phyloP scores from a whole-genome alignment of 768 basidiomycete species.

The Pholiota microspora region DNA sequence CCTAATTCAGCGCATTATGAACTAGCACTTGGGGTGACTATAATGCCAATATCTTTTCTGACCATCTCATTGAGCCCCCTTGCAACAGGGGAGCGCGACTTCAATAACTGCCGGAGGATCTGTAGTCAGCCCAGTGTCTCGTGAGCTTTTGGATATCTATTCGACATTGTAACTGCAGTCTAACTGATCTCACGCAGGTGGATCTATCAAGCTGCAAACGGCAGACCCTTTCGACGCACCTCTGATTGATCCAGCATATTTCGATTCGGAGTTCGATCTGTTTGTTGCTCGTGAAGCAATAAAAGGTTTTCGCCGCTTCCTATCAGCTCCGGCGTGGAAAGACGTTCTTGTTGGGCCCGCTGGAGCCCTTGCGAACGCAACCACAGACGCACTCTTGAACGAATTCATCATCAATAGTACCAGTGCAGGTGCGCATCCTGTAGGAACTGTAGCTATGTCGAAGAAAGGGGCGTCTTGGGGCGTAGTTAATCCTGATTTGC shows the following conservation, averaged over 20 bases:
- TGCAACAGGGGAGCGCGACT: slow-evolving; percentile 5
- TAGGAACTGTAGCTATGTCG: slow-evolving; percentile 28
- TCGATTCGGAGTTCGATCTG: slow-evolving; percentile 26
- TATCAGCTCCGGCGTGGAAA: slow-evolving; percentile 23
- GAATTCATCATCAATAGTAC: slow-evolving; percentile 15
- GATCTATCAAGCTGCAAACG: slow-evolving; percentile 31
- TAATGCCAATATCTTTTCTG: not conserved
- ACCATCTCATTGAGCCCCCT: not conserved
- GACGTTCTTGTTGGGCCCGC: slow-evolving; percentile 23
- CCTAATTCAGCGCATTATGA: slow-evolving; percentile 34
- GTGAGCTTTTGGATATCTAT: not conserved
- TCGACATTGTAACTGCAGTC: slow-evolving; percentile 9
- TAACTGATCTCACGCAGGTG: slow-evolving; percentile 11
- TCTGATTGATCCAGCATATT: slow-evolving; percentile 46
- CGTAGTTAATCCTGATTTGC: slow-evolving; percentile 31
- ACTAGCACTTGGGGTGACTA: slow-evolving; percentile 29
- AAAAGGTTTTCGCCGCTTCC: slow-evolving; percentile 18
- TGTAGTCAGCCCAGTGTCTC: slow-evolving; percentile 5
- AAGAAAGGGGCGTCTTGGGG: slow-evolving; percentile 21
- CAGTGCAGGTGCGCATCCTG: slow-evolving; percentile 22
- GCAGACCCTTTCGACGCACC: slow-evolving; percentile 43
- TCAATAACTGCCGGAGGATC: slow-evolving; percentile 7
- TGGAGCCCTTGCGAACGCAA: slow-evolving; percentile 14
- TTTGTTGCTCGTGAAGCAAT: slow-evolving; percentile 22
- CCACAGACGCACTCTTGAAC: slow-evolving; percentile 22